Evolutionary conservation across 305 asterid genomes (phyloP).

Genomic region (Fraxinus latifolia): DNA sequence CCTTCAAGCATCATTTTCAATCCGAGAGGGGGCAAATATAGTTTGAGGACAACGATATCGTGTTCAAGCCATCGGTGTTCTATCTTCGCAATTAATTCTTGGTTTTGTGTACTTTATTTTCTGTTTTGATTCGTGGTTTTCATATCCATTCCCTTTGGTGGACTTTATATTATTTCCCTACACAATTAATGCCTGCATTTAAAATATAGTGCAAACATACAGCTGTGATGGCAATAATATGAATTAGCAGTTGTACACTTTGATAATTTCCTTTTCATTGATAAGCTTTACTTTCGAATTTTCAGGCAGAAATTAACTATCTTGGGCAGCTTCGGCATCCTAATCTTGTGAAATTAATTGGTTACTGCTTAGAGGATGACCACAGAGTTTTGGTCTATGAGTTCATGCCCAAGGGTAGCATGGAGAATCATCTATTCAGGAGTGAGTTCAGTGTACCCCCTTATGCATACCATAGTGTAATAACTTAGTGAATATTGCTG

Average conservation of each 20-base stretch:
- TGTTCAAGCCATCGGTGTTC: too few species aligned
- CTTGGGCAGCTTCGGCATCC: slow-evolving; percentile 81
- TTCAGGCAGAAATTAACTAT: slow-evolving; percentile 89
- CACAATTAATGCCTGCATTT: neutral
- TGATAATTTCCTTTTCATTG: neutral
- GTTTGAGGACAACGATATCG: too few species aligned
- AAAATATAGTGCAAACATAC: neutral
- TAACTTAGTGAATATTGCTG: neutral
- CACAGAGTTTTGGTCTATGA: slow-evolving; percentile 85
- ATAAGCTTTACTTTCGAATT: slow-evolving; percentile 13
- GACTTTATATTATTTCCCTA: too few species aligned
- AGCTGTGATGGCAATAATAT: neutral
- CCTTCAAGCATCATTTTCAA: too few species aligned
- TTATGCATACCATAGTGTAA: neutral
- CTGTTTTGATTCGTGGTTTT: too few species aligned
- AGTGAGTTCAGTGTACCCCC: slow-evolving; percentile 48
- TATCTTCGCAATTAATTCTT: too few species aligned
- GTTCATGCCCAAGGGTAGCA: slow-evolving; percentile 95
- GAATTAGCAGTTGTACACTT: slow-evolving; percentile 1
- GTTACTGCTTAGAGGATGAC: slow-evolving; percentile 90
- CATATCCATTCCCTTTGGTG: too few species aligned
- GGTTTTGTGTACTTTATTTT: too few species aligned
- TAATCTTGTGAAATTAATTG: slow-evolving; percentile 78
- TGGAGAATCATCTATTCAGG: slow-evolving; percentile 94
- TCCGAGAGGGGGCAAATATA: too few species aligned